A percentile compares a stretch with the other conserved stretches of the same genome.
Conservation (phyloP, 23 red algal genomes). For the Cyanidiococcus yangmingshanensis region DNA sequence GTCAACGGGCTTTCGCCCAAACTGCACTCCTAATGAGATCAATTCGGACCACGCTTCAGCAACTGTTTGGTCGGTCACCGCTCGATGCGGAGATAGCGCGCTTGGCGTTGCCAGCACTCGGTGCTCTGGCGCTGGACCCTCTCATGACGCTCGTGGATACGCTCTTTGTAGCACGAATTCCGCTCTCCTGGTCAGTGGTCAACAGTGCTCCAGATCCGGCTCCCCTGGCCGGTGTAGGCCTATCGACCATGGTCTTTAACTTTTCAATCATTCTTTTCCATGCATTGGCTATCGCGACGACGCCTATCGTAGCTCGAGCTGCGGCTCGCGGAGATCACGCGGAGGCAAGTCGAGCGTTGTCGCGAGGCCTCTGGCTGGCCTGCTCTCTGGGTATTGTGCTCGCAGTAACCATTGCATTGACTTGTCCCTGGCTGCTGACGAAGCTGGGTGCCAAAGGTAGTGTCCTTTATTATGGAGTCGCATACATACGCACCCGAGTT, state of each 20-base stretch:
- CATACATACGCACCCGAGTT: slow-evolving; percentile 62
- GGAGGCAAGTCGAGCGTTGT: slow-evolving; percentile 49
- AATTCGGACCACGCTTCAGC: neutral
- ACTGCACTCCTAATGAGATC: neutral
- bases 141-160: slow-evolving; percentile 88
- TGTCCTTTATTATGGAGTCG: slow-evolving; percentile 50
- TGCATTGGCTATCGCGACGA: slow-evolving; percentile 61
- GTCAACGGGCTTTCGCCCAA: neutral
- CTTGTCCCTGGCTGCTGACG: slow-evolving; percentile 32
- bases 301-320: slow-evolving; percentile 36
- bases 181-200: neutral
- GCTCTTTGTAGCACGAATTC: slow-evolving; percentile 57
- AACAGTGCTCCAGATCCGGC: slow-evolving; percentile 32
- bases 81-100: slow-evolving; percentile 30
- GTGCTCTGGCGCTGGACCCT: slow-evolving; percentile 80
- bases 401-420: slow-evolving; percentile 33
- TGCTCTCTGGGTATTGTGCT: slow-evolving; percentile 45
- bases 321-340: slow-evolving; percentile 12
- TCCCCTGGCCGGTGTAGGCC: slow-evolving; percentile 68
- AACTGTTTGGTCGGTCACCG: neutral
- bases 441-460: slow-evolving; percentile 72
- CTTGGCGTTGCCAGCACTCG: slow-evolving; percentile 66
- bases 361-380: slow-evolving; percentile 74
- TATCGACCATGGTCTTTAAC: slow-evolving; percentile 91
- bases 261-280: slow-evolving; percentile 82